phyloP scores from a whole-genome alignment of 345 rosid species.

The Eucalyptus cladocalyx region DNA sequence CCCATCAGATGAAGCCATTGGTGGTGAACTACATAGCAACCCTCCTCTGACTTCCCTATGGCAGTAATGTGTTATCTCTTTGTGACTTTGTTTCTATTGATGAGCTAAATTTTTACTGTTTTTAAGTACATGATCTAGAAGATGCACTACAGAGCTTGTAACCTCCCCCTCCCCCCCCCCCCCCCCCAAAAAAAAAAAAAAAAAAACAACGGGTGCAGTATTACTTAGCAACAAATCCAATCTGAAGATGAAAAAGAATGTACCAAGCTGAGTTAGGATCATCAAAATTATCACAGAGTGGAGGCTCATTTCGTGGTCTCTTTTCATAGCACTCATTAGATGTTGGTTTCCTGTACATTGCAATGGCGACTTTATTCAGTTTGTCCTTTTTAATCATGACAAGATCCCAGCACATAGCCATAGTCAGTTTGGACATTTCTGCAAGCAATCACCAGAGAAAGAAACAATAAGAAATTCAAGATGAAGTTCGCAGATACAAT shows the following conservation, averaged over 20 bases:
- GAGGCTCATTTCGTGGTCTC: slow-evolving; percentile 18
- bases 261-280: slow-evolving; percentile 36
- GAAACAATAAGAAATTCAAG: neutral
- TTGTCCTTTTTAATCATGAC: slow-evolving; percentile 19
- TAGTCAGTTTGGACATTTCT: slow-evolving; percentile 26
- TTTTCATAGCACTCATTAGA: slow-evolving; percentile 25
- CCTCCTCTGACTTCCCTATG: neutral
- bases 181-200: neutral
- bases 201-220: neutral
- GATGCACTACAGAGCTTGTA: neutral
- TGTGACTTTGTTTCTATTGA: neutral
- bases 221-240: neutral
- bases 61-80: neutral
- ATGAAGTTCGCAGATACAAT: neutral
- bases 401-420: slow-evolving; percentile 35
- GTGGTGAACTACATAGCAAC: neutral
- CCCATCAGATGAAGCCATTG: neutral
- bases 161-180: neutral
- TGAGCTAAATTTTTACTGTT: neutral
- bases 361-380: slow-evolving; percentile 20
- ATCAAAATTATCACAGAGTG: slow-evolving; percentile 18
- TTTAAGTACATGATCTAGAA: neutral
- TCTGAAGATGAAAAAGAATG: neutral
- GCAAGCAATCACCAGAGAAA: neutral
- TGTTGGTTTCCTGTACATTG: slow-evolving; percentile 23